Percentiles rank a stretch among this genome's conserved stretches.
These are phyloP conservation scores for Phialophora chinensis DNA, from an alignment of 2,329 filamentous ascomycete genomes.

Conservation along the genomic window DNA sequence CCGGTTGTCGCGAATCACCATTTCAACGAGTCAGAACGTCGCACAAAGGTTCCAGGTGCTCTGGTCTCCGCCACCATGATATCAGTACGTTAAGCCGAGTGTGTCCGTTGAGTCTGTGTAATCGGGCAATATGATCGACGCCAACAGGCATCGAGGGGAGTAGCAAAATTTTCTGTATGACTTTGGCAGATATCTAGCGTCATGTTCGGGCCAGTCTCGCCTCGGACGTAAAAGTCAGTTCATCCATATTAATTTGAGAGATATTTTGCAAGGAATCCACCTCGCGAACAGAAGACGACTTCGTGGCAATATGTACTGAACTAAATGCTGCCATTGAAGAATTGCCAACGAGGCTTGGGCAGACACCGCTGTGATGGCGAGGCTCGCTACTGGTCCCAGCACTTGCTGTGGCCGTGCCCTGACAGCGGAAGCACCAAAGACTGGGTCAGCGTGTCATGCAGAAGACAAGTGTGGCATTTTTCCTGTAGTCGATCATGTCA, in stretches of 20 bases:
- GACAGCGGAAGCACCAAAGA: conserved; percentile 7
- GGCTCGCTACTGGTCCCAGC: conserved; percentile 24
- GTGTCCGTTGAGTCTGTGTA: not conserved
- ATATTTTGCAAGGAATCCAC: conserved; percentile 3
- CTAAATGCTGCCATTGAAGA: conserved; percentile 26
- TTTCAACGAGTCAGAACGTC: conserved; percentile 13
- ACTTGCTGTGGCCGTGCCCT: conserved; percentile 16
- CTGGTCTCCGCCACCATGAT: not conserved
- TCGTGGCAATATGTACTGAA: conserved; percentile 19
- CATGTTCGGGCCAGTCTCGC: not conserved
- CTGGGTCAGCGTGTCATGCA: conserved; percentile 18
- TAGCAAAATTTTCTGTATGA: conserved; percentile 1
- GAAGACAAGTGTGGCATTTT: conserved; percentile 22
- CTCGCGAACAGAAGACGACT: not conserved
- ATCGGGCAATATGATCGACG: conserved; percentile 1
- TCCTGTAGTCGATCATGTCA: conserved; percentile 24
- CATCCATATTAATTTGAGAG: not conserved
- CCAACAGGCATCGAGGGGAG: not conserved
- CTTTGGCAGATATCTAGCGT: conserved; percentile 9
- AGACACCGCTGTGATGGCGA: conserved; percentile 32
- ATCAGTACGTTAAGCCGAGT: not conserved
- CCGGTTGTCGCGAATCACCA: conserved; percentile 5
- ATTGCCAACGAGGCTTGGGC: conserved; percentile 37
- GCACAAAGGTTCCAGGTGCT: conserved; percentile 19
- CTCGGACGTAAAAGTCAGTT: not conserved